Evolutionary conservation across 169 alveolate species (phyloP).

Genomic region (Cryptosporidium sp.): DNA sequence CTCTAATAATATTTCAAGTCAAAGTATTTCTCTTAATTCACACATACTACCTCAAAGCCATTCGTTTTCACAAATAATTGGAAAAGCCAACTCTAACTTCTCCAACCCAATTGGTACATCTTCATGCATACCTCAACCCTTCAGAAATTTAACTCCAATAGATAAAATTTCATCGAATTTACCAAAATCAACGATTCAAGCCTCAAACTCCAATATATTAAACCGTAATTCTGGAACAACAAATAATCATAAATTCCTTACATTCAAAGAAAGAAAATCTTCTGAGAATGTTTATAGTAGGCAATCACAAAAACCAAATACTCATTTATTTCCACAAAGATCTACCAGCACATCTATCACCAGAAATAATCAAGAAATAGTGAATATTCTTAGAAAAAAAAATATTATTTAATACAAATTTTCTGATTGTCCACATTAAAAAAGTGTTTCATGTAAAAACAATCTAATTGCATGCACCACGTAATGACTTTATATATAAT

Average conservation of each 20-base stretch:
- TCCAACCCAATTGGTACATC: neutral
- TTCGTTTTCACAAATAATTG: neutral
- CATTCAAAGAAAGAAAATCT: conserved; percentile 25
- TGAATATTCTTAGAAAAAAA: conserved; percentile 28
- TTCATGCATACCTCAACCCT: neutral
- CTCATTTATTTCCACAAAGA: conserved; percentile 14
- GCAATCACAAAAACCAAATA: neutral
- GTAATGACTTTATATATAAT: neutral
- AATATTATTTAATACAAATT: neutral
- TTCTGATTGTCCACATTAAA: neutral
- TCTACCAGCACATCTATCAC: conserved; percentile 29
- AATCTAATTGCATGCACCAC: neutral
- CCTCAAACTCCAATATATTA: neutral
- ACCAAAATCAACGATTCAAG: neutral
- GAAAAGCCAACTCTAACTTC: neutral
- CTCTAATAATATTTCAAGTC: neutral
- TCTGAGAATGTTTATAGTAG: neutral
- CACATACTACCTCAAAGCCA: conserved; percentile 5
- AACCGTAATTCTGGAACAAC: neutral
- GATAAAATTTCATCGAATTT: conserved; percentile 5
- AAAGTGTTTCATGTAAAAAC: neutral
- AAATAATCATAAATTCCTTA: neutral
- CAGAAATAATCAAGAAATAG: conserved; percentile 28
- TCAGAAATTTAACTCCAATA: neutral
- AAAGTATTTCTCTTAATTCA: conserved; percentile 1